Evolutionary conservation across 2,329 filamentous ascomycete genomes (phyloP), one percentile per base, ranked within the genome.

Genomic region (Hypoxylon sp.): DNA sequence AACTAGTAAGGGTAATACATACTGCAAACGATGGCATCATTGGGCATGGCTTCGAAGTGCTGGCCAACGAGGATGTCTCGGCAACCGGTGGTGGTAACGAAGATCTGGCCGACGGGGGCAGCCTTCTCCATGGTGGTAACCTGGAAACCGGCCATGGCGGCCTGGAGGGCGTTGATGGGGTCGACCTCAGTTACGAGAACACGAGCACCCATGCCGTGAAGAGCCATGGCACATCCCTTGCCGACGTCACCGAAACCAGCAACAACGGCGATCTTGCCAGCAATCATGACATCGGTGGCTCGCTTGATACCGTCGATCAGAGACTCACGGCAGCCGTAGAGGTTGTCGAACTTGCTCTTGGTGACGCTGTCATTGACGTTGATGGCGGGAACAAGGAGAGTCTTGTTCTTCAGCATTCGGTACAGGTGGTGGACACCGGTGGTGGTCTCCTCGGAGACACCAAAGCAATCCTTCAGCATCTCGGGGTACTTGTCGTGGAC

Each of bases 291-390:
- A 87, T 99, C 95, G 83, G 96, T 99, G 78, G 96, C 95, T 87
- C 95, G 95, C 93, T 98, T 99, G 91, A 99, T 98, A 83, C 96
- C 96, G 83, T 99, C 96, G 79, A 99, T 91, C 78, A 99, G 92
- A 73, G 95, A 98, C 88, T 98, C 96, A 82, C 94, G 92, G 93
- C 96, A 98, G 81, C 96, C 95, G 90, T 98, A 99, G 75, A 98
- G 87, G 91, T 99, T 99, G 90, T 98, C 96, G 83, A 99, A 99
- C 90, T 99, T 99, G 86, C 94, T 97, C 92, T 98, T 99, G 85
- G 96, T 99, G 81, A 99, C 95, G 67, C 92, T 94, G 91, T 99
- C 95, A 88, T 99, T 98, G 89, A 99, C 95, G 85, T 99, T 99
- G 91, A 98, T 93, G 84, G 95, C 89, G 75, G 96, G 96, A 75